A percentile compares a stretch with the other conserved stretches of the same genome.
Conservation (phyloP, 78 protist genomes). For the Dictyostelium brefeldianum region DNA sequence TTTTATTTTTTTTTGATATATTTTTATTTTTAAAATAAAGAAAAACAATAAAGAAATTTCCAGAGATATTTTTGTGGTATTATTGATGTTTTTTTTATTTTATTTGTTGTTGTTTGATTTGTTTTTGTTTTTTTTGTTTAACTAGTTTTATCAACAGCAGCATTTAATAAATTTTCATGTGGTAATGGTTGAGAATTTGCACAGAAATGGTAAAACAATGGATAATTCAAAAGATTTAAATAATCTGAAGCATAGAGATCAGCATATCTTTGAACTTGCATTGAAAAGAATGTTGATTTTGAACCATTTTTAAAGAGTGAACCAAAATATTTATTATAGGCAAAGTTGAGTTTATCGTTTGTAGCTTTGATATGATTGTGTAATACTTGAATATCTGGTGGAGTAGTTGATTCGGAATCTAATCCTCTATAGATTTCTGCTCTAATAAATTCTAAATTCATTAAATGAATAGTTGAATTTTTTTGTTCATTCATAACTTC, state of each 20-base stretch:
- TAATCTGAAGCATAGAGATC: constrained; percentile 84
- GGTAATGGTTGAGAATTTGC: constrained; percentile 63
- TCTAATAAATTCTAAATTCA: constrained; percentile 82
- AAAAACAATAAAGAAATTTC: too few species aligned
- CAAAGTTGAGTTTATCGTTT: constrained; percentile 31
- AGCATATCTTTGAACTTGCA: constrained; percentile 88
- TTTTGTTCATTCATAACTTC: constrained; percentile 38
- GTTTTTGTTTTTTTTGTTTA: constrained; percentile 1
- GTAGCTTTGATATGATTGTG: constrained; percentile 53
- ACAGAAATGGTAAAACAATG: constrained; percentile 82
- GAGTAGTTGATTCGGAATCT: constrained; percentile 36
- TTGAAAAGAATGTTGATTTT: constrained; percentile 81
- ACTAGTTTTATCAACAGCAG: constrained; percentile 43
- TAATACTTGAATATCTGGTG: constrained; percentile 79
- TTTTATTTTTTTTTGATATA: too few species aligned
- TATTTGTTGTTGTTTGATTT: background rate
- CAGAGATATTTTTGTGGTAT: too few species aligned
- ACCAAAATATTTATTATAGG: constrained; percentile 84
- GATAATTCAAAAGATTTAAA: constrained; percentile 80
- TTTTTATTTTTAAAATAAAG: too few species aligned
- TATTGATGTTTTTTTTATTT: too few species aligned
- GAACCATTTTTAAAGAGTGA: constrained; percentile 82
- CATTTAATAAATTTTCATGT: constrained; percentile 41
- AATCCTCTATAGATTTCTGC: constrained; percentile 84
- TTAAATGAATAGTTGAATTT: constrained; percentile 60